Evolutionary conservation across 768 basidiomycete species (phyloP).

Genomic region (Suillus bovinus): DNA sequence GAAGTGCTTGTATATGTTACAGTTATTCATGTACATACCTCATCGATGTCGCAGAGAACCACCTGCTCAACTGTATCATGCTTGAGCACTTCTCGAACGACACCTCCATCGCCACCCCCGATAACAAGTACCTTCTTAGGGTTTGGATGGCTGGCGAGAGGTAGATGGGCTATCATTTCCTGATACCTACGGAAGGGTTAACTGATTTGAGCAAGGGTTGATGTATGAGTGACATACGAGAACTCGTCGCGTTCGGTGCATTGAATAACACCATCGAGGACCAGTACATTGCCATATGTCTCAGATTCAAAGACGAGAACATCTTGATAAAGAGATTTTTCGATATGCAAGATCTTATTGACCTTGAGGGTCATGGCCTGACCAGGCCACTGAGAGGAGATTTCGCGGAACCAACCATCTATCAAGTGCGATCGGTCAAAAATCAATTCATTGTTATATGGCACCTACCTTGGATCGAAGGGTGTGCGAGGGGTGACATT

Average conservation of each 20-base stretch:
- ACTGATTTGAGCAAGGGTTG: background rate
- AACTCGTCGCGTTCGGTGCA: constrained; percentile 99
- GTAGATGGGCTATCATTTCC: constrained; percentile 98
- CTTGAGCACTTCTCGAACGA: constrained; percentile 96
- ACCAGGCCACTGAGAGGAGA: constrained; percentile 94
- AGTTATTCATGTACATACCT: constrained; percentile 46
- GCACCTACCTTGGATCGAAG: constrained; percentile 50
- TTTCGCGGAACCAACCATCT: constrained; percentile 98
- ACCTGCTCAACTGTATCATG: constrained; percentile 89
- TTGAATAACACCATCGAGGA: constrained; percentile 94
- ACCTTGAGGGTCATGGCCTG: constrained; percentile 98
- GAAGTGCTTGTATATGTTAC: background rate
- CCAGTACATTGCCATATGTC: constrained; percentile 95
- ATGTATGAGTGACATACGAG: constrained; percentile 58
- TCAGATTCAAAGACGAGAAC: constrained; percentile 96
- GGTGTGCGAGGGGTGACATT: constrained; percentile 60
- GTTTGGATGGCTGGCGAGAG: constrained; percentile 95
- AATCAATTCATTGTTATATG: background rate
- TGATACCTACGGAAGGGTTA: constrained; percentile 66
- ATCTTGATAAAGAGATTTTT: constrained; percentile 93
- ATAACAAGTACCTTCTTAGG: constrained; percentile 96
- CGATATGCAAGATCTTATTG: constrained; percentile 91
- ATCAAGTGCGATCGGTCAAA: constrained; percentile 13
- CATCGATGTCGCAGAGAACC: constrained; percentile 97
- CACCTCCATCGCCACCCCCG: constrained; percentile 97